These are phyloP conservation scores for Penicillium freii DNA, from an alignment of 2,329 filamentous ascomycete species.

Conservation along the genomic window DNA sequence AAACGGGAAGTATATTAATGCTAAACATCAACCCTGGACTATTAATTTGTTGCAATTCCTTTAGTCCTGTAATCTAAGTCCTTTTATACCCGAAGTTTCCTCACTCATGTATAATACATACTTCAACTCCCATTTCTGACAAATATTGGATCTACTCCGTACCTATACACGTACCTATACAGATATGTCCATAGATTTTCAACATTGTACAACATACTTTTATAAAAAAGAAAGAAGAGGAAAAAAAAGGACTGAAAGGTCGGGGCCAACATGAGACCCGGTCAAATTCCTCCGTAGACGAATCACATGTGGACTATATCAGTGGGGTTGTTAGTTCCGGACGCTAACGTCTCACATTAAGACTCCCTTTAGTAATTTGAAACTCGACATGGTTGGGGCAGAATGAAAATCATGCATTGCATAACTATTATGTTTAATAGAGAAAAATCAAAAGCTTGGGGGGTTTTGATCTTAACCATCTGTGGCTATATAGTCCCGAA, in stretches of 20 bases:
- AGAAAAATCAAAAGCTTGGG: no score
- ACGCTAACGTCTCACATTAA: slow-evolving; percentile 29
- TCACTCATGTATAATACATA: background rate
- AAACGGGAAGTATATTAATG: slow-evolving; percentile 10
- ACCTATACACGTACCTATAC: no score
- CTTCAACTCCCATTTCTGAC: background rate
- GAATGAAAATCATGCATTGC: background rate
- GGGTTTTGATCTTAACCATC: no score
- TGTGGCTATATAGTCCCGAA: background rate
- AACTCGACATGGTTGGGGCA: background rate
- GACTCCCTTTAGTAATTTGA: slow-evolving; percentile 7
- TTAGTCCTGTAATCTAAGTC: background rate
- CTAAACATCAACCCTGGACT: background rate
- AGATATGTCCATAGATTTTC: background rate
- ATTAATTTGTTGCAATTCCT: background rate
- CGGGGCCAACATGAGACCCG: background rate
- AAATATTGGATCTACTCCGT: background rate
- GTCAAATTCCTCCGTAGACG: background rate
- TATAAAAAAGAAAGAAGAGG: background rate
- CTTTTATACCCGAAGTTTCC: background rate
- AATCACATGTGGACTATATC: slow-evolving; percentile 14
- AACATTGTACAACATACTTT: background rate
- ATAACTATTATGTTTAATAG: background rate
- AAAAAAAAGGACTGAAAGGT: background rate
- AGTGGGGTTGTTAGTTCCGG: slow-evolving; percentile 23